Base-by-base conservation (phyloP, 306 rosid genomes). In the Gynostemma pentaphyllum region DNA sequence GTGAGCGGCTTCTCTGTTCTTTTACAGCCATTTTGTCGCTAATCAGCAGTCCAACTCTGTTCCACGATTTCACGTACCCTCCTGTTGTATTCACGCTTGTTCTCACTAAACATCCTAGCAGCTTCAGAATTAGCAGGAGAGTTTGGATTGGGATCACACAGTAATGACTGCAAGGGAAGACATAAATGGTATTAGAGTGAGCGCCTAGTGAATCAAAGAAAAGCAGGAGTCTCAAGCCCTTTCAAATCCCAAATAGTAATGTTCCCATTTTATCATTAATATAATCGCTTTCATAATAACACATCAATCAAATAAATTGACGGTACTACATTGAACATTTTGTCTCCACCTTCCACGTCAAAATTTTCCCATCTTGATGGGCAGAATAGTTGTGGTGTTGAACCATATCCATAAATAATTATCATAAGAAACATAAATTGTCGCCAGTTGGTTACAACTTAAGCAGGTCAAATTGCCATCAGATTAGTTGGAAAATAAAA, bases 11-110 rank as follows among this genome's bases (percentile, higher is more conserved):
- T 82, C 74, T 65, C 23, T 61, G 80, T 57, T 72, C 70, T 64
- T 40, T 28, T 48, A 61, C 70, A 32, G 54, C 61, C 75, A 64
- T 16, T 52, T 27, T 67, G 48, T 23, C 5, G 68, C 74, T 82
- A 92, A 78, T 92, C 99, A 67, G 99, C 99, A 49, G 99, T 88
- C 99, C 99, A 92, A 70, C 99, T 92, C 88, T 88, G 99, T 89
- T 92, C 96, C 30, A 92, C 99, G 61, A 86, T 86, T 74, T 84
- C 95, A 0, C 96, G 92, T 4, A 92, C 82, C 76, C 89, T 86
- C 69, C 94, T 76, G 67, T 92, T 92, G 81, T 92, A 92, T 73
- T 92, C 99, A 0, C 96, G 96, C 80, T 88, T 88, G 88, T 84
- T 92, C 75, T 88, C 96, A 2, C 95, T 88, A 66, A 86, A 92